A percentile compares a stretch with the other conserved stretches of the same genome.
These are phyloP conservation scores for Rauvolfia tetraphylla DNA, from an alignment of 257 asterid species.

Conservation along the genomic window DNA sequence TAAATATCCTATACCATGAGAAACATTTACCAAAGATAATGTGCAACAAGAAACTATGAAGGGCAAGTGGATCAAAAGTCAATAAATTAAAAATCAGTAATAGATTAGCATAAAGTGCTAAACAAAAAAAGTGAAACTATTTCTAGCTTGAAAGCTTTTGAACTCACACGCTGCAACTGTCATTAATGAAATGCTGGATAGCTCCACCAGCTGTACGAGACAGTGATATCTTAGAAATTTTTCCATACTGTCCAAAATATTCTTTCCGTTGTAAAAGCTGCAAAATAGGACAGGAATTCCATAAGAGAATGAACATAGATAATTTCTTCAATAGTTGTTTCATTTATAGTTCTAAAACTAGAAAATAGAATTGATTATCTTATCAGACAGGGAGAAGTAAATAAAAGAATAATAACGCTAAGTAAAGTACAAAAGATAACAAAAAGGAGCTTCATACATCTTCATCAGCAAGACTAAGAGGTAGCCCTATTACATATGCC, in stretches of 20 bases:
- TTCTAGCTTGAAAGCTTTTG: constrained; percentile 11
- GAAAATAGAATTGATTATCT: neutral
- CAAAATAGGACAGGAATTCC: constrained; percentile 20
- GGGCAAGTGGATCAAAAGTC: neutral
- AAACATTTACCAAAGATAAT: neutral
- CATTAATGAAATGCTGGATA: constrained; percentile 76
- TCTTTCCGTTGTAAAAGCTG: constrained; percentile 79
- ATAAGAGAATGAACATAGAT: constrained; percentile 16
- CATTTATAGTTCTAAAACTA: neutral
- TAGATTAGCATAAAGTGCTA: neutral
- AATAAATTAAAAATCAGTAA: neutral
- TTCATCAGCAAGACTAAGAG: constrained; percentile 90
- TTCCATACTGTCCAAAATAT: constrained; percentile 94
- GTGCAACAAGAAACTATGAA: neutral
- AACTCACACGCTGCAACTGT: constrained; percentile 93
- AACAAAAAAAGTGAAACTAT: neutral
- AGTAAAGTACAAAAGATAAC: constrained; percentile 3
- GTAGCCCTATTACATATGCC: constrained; percentile 93
- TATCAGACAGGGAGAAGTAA: neutral
- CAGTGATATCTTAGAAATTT: constrained; percentile 77
- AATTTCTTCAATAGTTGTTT: constrained; percentile 9
- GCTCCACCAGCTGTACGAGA: constrained; percentile 95
- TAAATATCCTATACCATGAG: neutral
- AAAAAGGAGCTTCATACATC: constrained; percentile 48
- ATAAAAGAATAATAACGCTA: neutral